Evolutionary conservation across 768 basidiomycete genomes (phyloP).

Genomic region (Multifurca ochricompacta): DNA sequence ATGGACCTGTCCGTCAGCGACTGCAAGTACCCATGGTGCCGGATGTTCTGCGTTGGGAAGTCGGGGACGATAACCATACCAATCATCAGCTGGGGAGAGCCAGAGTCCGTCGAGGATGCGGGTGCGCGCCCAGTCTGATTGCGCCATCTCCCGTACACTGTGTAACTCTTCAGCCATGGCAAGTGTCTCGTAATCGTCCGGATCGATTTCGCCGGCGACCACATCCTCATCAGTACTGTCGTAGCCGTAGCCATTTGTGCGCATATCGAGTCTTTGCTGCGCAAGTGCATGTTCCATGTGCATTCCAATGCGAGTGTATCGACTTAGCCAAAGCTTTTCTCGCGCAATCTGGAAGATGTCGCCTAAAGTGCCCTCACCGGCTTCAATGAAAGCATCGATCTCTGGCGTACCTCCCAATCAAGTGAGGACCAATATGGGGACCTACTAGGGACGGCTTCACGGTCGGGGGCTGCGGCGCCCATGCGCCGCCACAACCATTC

Average conservation of each 20-base stretch:
- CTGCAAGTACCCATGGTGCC: conserved; percentile 51
- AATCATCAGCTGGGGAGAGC: conserved; percentile 67
- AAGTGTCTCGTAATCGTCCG: conserved; percentile 25
- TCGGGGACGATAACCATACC: conserved; percentile 37
- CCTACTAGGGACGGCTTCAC: conserved; percentile 48
- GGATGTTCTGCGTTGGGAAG: conserved; percentile 35
- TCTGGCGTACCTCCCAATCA: conserved; percentile 65
- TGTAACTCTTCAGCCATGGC: conserved; percentile 40
- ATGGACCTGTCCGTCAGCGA: conserved; percentile 30
- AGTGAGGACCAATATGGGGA: conserved; percentile 24
- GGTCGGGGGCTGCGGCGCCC: conserved; percentile 39
- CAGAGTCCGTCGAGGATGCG: conserved; percentile 71
- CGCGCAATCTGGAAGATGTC: conserved; percentile 55
- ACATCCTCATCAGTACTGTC: conserved; percentile 28
- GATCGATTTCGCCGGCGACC: conserved; percentile 14
- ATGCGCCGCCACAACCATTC: conserved; percentile 62
- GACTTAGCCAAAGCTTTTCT: conserved; percentile 66
- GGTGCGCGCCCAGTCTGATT: conserved; percentile 64
- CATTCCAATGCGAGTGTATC: conserved; percentile 55
- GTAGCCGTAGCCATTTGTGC: conserved; percentile 29
- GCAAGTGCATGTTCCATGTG: conserved; percentile 63
- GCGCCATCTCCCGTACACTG: conserved; percentile 45
- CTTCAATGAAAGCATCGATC: conserved; percentile 67
- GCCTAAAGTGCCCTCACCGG: conserved; percentile 58
- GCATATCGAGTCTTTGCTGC: conserved; percentile 35